Percentiles rank a stretch among this genome's conserved stretches.
Conservation (phyloP, 2,329 filamentous ascomycete species). For the Drechslerella dactyloides region DNA sequence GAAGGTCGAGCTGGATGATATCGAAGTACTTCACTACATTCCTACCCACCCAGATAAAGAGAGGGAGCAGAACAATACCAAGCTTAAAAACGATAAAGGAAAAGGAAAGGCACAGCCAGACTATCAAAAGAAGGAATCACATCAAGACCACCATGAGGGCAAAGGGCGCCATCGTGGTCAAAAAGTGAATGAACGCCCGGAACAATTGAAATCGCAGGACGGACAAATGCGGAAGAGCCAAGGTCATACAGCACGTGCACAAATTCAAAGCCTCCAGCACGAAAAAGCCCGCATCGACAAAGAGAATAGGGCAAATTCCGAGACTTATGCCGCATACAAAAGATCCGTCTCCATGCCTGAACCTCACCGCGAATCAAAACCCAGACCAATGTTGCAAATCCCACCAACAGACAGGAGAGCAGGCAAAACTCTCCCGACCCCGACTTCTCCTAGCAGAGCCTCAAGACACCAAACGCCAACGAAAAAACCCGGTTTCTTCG, state of each 20-base stretch:
- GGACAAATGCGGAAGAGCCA: no score
- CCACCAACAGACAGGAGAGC: neutral
- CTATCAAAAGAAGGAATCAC: neutral
- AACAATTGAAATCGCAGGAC: no score
- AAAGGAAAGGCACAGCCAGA: neutral
- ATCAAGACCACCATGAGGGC: no score
- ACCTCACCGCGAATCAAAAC: no score
- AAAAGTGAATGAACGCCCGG: no score
- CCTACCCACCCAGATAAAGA: neutral
- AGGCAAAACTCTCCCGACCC: neutral
- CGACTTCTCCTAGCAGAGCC: neutral
- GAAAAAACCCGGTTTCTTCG: constrained; percentile 2
- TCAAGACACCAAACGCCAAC: neutral
- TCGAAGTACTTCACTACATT: constrained; percentile 12
- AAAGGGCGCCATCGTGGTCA: no score
- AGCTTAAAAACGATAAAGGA: neutral
- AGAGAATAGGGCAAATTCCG: no score
- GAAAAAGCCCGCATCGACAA: no score
- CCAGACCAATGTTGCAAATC: neutral
- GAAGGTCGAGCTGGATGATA: constrained; percentile 12
- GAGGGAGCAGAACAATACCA: neutral
- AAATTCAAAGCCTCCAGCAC: no score
- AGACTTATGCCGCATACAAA: no score
- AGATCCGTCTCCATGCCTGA: no score
- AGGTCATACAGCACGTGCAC: no score